phyloP scores from a whole-genome alignment of 805 yeast genomes.

The Metschnikowia aberdeeniae region DNA sequence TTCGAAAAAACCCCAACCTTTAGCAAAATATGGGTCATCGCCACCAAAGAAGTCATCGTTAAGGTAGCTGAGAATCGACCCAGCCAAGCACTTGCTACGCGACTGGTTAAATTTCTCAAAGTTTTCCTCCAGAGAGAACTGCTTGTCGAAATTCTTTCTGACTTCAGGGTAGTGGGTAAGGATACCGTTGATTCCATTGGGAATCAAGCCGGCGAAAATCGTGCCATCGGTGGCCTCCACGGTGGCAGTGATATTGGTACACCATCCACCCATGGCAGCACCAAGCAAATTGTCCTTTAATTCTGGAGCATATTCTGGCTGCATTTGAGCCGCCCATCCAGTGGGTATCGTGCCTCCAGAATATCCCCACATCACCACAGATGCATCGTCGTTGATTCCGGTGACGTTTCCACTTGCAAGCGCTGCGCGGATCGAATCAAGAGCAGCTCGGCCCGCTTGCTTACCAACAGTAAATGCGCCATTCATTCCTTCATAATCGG shows the following conservation, averaged over 20 bases:
- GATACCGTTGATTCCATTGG: slow-evolving; percentile 29
- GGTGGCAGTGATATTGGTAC: slow-evolving; percentile 30
- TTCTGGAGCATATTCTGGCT: slow-evolving; percentile 36
- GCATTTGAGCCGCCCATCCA: slow-evolving; percentile 37
- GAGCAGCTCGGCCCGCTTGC: slow-evolving; percentile 27
- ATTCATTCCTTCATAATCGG: slow-evolving; percentile 35
- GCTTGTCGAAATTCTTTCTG: not conserved
- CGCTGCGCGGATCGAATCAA: slow-evolving; percentile 30
- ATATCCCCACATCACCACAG: slow-evolving; percentile 31
- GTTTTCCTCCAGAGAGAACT: not conserved
- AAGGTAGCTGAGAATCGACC: not conserved
- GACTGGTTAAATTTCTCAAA: slow-evolving; percentile 2
- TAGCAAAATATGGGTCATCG: slow-evolving; percentile 3
- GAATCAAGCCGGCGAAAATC: slow-evolving; percentile 27
- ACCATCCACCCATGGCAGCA: slow-evolving; percentile 35
- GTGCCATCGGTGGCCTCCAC: slow-evolving; percentile 23
- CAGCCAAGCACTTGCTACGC: slow-evolving; percentile 2
- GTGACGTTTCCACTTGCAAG: slow-evolving; percentile 18
- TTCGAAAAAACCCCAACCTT: slow-evolving; percentile 6
- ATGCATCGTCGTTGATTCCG: slow-evolving; percentile 20
- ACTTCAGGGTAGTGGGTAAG: slow-evolving; percentile 29
- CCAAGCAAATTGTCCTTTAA: slow-evolving; percentile 22
- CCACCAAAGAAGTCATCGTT: slow-evolving; percentile 6
- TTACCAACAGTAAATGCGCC: slow-evolving; percentile 31
- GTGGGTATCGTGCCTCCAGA: slow-evolving; percentile 39